Evolutionary conservation across 2,329 filamentous ascomycete genomes (phyloP).

Genomic region (Cordyceps cateniannulata): DNA sequence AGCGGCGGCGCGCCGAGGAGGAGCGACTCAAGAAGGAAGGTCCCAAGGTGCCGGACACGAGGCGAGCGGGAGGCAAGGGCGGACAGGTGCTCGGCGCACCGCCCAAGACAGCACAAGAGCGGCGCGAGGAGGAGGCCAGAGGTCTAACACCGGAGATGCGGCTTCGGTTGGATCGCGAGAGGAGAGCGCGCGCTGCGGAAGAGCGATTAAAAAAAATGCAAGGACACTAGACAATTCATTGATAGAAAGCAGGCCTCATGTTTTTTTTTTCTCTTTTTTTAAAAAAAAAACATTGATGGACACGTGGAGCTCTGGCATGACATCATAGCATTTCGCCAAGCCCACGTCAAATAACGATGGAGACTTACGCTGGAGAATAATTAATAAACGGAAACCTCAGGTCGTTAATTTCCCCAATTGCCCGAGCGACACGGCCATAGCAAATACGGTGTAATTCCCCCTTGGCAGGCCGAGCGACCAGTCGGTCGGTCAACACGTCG

Average conservation of each 20-base stretch:
- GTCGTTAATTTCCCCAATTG: not conserved
- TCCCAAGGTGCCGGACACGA: conserved; percentile 44
- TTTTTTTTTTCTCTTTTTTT: not conserved
- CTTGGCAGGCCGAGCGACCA: not conserved
- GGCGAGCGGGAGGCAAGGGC: conserved; percentile 36
- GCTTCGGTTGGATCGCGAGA: conserved; percentile 76
- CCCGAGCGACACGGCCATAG: not conserved
- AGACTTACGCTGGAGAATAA: too few species aligned
- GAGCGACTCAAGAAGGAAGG: conserved; percentile 65
- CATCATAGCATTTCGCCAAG: too few species aligned
- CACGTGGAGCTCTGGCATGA: too few species aligned
- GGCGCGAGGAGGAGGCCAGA: conserved; percentile 73
- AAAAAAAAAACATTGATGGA: too few species aligned
- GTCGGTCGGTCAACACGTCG: not conserved
- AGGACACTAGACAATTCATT: conserved; percentile 15
- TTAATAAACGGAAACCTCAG: too few species aligned
- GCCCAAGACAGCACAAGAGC: conserved; percentile 71
- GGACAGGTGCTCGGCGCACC: conserved; percentile 42
- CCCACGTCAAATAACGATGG: too few species aligned
- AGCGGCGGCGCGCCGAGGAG: conserved; percentile 66
- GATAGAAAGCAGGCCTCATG: not conserved
- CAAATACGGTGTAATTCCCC: not conserved
- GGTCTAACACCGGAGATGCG: conserved; percentile 85
- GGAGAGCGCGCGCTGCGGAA: conserved; percentile 85
- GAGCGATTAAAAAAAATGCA: conserved; percentile 70